Base-by-base conservation (phyloP, 2,329 filamentous ascomycete species). In the Penicillium nordicum region DNA sequence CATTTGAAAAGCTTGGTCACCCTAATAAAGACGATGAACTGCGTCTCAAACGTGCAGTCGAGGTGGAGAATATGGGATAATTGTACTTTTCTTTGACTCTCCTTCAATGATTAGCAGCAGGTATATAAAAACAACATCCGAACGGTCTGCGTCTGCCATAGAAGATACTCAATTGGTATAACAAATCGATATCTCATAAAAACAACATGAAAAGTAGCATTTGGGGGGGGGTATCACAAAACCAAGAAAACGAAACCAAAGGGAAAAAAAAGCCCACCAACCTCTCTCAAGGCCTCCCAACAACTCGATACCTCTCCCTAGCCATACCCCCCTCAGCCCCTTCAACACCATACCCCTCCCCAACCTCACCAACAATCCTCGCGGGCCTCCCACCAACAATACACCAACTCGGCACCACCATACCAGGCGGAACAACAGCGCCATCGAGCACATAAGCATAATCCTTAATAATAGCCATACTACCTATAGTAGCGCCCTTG, bases 381-480 rank as follows among this genome's bases (percentile, higher is more conserved):
- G 87, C 92, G 1, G 92, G 92, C 69, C 84, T 80, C 0, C 92
- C 92, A 0, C 88, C 93, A n/a, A 99, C 92, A 53, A 97, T 84
- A 53, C 88, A 92, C 72, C 94, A 96, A 69, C 91, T 92, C 1
- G 93, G 92, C 53, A 97, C 88, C 25, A 97, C 90, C 87, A 95
- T 96, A 58, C 91, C 88, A 0, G 88, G 81, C 2, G 94, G 89
- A 6, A 99, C 84, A 4, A 97, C 87, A 0, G 90, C 85, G 30
- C 88, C 88, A 58, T 96, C 91, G 63, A 97, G 76, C 40, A 99
- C 85, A 72, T 88, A 88, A 46, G 95, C 91, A 69, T 91, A 95
- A 72, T 97, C 94, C 74, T 96, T 97, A 70, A 97, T 84, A 58
- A 97, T 93, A 48, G 88, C 89, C 74, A 97, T 92, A 64, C 92